Evolutionary conservation across 805 yeast species (phyloP), one percentile per base, ranked within the genome.

Genomic region (Candida manassasensis): DNA sequence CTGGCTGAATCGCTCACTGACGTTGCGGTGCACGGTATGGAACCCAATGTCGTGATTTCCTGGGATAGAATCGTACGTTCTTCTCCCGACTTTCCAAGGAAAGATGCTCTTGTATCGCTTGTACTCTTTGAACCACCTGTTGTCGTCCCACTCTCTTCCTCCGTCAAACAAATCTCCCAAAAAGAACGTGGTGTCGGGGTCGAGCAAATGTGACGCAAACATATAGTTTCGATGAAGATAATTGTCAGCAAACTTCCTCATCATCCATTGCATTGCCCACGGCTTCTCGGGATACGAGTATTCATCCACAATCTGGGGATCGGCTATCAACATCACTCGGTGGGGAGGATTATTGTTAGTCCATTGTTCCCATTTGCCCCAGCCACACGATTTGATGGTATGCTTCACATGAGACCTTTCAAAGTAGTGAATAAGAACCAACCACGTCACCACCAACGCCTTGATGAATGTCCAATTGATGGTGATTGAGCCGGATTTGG

Each of bases 1-100:
- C 1, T 79, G 62, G 26, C 72, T 61, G 58, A 89, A 93, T 45
- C 97, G 62, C 22, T 74, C 59, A 29, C 74, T 59, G 16, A 81
- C 77, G 1, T 67, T 57, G 17, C 70, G 67, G 12, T 77, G 67
- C 11, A 93, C 77, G 40, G 79, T 75, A 19, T 93, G 96, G 60
- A 83, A 90, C 0, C 99, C 99, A 44, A 94, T 86, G 54, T 93
- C 99, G 55, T 93, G 99, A 53, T 93, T 93, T 2, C 98, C 99
- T 0, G 96, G 96, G 6, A 74, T 51, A 2, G 68, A 57, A 21
- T 61, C 47, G 34, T 55, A 51, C 17, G 59, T 57, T 15, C 58
- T 47, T 34, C 74, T 63, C 36, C 67, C 59, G n/a, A 70, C 61
- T 37, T 68, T 68, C 40, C 65, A 61, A 5, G 83, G 81, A 56